Evolutionary conservation across 805 yeast genomes (phyloP), one percentile per base, ranked within the genome.

Genomic region (Huiozyma sinensis): DNA sequence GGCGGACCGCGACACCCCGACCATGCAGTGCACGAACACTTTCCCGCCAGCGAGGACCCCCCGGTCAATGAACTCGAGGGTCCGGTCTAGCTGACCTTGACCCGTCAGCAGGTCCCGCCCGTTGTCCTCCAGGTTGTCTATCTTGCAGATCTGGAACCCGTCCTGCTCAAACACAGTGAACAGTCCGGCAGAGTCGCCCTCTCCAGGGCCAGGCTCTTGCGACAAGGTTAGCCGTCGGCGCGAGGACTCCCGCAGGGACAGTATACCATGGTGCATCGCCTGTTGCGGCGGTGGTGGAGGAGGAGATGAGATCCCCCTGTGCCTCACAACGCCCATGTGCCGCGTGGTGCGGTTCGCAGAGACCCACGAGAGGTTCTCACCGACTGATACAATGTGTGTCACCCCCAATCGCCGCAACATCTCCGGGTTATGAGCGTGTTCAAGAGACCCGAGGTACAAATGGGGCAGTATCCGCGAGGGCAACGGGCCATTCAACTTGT

Each of bases 1-100:
- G 0, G 97, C 97, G 3, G 95, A 85, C 44, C 97, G 69, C 0
- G 95, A 85, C 4, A 90, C 97, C 0, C 97, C 97, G 40, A 87
- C 97, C 57, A 95, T 83, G 55, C 97, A 90, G 61, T 90, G 97
- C 8, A 90, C 89, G 47, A 90, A 68, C 2, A 81, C 77, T 39
- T 73, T 75, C 24, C 76, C 76, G 33, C 64, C 65, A 1, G 52
- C 50, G 17, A 60, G 50, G 49, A 68, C 66, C 13, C 76, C 75
- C 28, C 69, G 72, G 43, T 84, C 82, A 42, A 88, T 75, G 55
- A 78, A 85, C 1, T 73, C 67, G 36, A 90, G 66, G 24, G 89
- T 79, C 35, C 71, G 71, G 10, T 79, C 77, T 38, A 89, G 67
- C 4, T 82, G 73, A 33, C 66, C 64, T 4, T 81, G 73, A 33